phyloP scores from a whole-genome alignment of 306 rosid genomes.

The Castanea crenata region DNA sequence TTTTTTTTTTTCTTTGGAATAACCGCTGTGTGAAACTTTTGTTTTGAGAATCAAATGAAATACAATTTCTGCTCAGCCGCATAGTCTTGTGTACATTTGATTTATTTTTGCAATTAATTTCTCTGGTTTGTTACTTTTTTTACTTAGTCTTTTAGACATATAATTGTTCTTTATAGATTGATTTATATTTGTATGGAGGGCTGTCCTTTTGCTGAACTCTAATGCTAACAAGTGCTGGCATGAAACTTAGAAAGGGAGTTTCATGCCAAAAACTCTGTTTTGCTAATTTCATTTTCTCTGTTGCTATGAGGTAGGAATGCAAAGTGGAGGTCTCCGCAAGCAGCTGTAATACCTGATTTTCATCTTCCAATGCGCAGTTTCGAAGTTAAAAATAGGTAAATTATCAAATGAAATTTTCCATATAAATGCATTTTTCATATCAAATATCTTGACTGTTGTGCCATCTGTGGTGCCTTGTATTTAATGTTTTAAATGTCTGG shows the following conservation, averaged over 20 bases:
- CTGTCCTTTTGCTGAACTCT: not conserved
- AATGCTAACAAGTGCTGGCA: not conserved
- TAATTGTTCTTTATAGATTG: not conserved
- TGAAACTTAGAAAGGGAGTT: not conserved
- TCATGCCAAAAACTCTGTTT: not conserved
- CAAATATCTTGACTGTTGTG: not conserved
- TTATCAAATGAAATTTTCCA: constrained; percentile 14
- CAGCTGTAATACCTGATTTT: constrained; percentile 54
- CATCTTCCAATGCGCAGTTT: constrained; percentile 98
- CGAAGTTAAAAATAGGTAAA: constrained; percentile 76
- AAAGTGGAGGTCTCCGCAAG: constrained; percentile 58
- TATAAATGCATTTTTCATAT: not conserved
- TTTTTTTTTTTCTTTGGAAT: not conserved
- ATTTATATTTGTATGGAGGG: not conserved
- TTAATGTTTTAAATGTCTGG: not conserved
- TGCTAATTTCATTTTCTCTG: constrained; percentile 13
- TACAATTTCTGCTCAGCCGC: not conserved
- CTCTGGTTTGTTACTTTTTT: not conserved
- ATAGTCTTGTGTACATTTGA: not conserved
- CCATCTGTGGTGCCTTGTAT: too few relatives aligned
- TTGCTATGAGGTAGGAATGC: constrained; percentile 45
- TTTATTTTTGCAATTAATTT: not conserved
- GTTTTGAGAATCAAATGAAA: not conserved
- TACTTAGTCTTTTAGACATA: not conserved
- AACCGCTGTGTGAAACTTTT: not conserved